Conservation (phyloP, 2,329 filamentous ascomycete species). For the Aspergillus candidus region DNA sequence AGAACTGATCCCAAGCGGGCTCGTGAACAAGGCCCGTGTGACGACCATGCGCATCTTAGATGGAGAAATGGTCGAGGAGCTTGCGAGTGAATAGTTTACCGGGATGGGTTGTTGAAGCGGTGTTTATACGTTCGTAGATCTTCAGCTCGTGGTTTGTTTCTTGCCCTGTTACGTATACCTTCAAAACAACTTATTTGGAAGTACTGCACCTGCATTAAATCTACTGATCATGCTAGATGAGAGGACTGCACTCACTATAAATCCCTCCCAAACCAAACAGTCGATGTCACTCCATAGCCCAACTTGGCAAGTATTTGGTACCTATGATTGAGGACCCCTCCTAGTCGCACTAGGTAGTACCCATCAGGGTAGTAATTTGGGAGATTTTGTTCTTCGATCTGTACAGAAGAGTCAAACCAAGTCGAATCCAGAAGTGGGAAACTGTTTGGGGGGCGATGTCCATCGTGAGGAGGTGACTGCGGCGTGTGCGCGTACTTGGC, state of each 20-base stretch:
- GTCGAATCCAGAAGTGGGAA: constrained; percentile 6
- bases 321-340: constrained; percentile 15
- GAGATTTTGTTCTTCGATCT: constrained; percentile 16
- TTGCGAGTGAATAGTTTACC: constrained; percentile 14
- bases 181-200: constrained; percentile 13
- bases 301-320: constrained; percentile 23
- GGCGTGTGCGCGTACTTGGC: too few relatives aligned
- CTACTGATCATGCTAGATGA: background rate
- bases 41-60: constrained; percentile 13
- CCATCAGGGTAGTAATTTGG: constrained; percentile 13
- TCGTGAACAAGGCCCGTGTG: constrained; percentile 21
- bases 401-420: constrained; percentile 5
- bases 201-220: background rate
- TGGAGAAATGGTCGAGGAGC: constrained; percentile 13
- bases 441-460: constrained; percentile 3
- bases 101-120: constrained; percentile 11
- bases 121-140: constrained; percentile 14
- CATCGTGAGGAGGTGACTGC: constrained; percentile 1
- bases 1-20: constrained; percentile 11
- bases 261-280: constrained; percentile 20
- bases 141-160: constrained; percentile 12
- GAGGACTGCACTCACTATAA: constrained; percentile 6
- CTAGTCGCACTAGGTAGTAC: constrained; percentile 16
- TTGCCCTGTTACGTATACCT: constrained; percentile 12
- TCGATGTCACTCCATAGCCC: constrained; percentile 23